A percentile compares a stretch with the other conserved stretches of the same genome.
These are phyloP conservation scores for Umbilicus rupestris DNA, from an alignment of 164 flowering plant genomes.

Conservation along the genomic window DNA sequence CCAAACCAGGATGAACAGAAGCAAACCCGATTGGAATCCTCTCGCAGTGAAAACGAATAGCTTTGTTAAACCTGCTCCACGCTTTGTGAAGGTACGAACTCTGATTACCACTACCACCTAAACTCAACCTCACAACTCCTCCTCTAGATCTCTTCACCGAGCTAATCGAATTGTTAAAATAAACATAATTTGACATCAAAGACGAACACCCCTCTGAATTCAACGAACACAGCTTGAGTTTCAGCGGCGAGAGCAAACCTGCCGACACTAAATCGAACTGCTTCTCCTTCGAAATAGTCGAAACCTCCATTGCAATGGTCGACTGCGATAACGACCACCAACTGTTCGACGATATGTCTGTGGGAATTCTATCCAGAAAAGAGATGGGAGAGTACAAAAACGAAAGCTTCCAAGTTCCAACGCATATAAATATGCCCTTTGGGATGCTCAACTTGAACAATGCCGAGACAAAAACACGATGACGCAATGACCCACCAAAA, in stretches of 20 bases:
- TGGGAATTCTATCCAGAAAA: conserved; percentile 1
- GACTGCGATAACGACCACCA: background rate
- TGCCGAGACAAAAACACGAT: background rate
- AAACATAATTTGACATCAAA: background rate
- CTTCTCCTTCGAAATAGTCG: background rate
- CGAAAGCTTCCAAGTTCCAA: background rate
- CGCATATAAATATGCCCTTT: conserved; percentile 3
- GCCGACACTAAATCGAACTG: background rate
- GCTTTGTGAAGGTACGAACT: conserved; percentile 24
- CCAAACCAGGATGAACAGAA: conserved; percentile 23
- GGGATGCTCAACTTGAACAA: conserved; percentile 5
- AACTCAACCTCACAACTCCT: conserved; percentile 19
- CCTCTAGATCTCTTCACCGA: background rate
- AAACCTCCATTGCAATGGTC: background rate
- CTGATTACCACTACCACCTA: conserved; percentile 19
- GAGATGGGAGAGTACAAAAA: background rate
- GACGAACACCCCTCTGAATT: background rate
- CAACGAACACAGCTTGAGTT: background rate
- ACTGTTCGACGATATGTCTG: conserved; percentile 1
- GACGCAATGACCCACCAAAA: background rate
- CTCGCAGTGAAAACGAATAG: conserved; percentile 56
- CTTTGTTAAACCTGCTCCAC: conserved; percentile 51
- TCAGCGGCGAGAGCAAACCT: background rate
- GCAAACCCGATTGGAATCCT: conserved; percentile 72
- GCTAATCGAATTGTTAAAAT: background rate